Evolutionary conservation across 1,139 yeast species (phyloP).

Genomic region (Scheffersomyces quercinus): DNA sequence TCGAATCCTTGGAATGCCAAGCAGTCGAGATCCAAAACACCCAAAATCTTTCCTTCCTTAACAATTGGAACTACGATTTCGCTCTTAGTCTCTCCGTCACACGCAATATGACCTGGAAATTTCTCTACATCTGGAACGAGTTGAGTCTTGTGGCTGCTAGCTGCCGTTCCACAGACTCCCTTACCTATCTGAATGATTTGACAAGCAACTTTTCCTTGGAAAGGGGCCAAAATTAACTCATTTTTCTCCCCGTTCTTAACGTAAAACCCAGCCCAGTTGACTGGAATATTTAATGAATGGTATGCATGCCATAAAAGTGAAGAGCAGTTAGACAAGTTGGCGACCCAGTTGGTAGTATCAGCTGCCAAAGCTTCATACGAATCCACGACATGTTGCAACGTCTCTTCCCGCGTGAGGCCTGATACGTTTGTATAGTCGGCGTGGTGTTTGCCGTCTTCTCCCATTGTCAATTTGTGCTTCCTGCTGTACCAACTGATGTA

Average conservation of each 20-base stretch:
- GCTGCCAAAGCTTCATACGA: slow-evolving; percentile 65
- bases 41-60: slow-evolving; percentile 48
- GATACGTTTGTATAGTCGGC: slow-evolving; percentile 65
- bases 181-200: slow-evolving; percentile 73
- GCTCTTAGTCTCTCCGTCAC: slow-evolving; percentile 92
- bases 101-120: slow-evolving; percentile 93
- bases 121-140: slow-evolving; percentile 72
- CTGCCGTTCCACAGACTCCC: slow-evolving; percentile 94
- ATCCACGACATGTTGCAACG: slow-evolving; percentile 56
- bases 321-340: slow-evolving; percentile 83
- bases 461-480: background rate
- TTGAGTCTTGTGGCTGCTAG: slow-evolving; percentile 57
- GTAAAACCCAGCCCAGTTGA: slow-evolving; percentile 96
- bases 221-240: slow-evolving; percentile 80
- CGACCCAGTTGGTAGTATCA: slow-evolving; percentile 79
- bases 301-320: slow-evolving; percentile 89
- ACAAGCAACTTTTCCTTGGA: slow-evolving; percentile 96
- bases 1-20: slow-evolving; percentile 63
- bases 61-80: slow-evolving; percentile 89
- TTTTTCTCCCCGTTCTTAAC: slow-evolving; percentile 39
- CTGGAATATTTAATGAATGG: slow-evolving; percentile 53
- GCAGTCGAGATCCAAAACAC: slow-evolving; percentile 89
- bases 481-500: no score
- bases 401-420: slow-evolving; percentile 49
- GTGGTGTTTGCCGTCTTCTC: slow-evolving; percentile 36